Evolutionary conservation across 495 filamentous ascomycete genomes (phyloP), one percentile per base, ranked within the genome.

Genomic region (Hypoxylon cercidicola): DNA sequence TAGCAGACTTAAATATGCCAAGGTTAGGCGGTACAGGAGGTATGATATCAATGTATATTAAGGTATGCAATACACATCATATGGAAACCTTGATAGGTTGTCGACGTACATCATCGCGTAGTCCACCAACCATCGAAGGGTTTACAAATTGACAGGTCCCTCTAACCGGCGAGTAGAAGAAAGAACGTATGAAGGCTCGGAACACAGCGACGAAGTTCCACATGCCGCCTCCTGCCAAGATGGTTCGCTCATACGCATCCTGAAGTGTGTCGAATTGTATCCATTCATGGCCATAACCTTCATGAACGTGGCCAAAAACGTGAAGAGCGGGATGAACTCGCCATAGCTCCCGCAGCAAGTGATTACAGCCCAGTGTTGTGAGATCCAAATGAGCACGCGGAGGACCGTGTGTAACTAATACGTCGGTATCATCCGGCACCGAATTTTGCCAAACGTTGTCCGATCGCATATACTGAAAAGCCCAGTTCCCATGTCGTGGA

Each of bases 281-380:
- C 67, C 62, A 63, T 64, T 83, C 75, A 6, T 73, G 79, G 0
- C 82, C 82, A 25, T 73, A 62, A 2, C 77, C 79, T 48, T 77
- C 83, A 70, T 93, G 91, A 19, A 93, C 79, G 72, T 94, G 90
- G 9, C 90, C 90, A 70, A 90, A 93, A 55, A 93, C 84, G 72
- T 93, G 90, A n/a, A 93, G 71, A 18, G 66, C 65, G 6, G 91
- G 90, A 23, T 83, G 83, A 3, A 90, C 81, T 28, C 85, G 82
- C 87, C 88, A 90, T 25, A 88, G 58, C 64, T 90, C 88, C n/a
- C 79, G 72, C n/a, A 90, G 76, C 20, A 94, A 80, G 40, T 78
- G 82, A 20, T 85, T 82, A 68, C 89, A 91, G n/a, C 90, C 91
- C 47, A 85, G 79, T 13, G 39, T 43, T 3, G 55, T 41, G 43